Conservation (phyloP, 1,284 basidiomycete species). For the Marasmius oreades region DNA sequence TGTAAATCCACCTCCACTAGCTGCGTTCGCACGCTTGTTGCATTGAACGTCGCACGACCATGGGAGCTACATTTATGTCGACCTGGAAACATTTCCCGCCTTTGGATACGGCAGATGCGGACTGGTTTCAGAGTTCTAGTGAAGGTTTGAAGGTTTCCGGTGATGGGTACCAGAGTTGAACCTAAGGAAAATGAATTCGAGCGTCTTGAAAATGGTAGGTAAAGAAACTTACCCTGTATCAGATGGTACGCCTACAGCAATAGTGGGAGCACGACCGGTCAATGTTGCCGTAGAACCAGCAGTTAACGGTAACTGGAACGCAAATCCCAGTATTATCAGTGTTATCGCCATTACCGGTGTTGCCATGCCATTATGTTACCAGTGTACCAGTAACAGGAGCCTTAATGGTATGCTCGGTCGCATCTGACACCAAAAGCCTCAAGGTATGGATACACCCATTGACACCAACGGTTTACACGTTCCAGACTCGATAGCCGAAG, state of each 20-base stretch:
- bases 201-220: too few species aligned
- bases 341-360: neutral
- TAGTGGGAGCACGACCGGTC: constrained; percentile 18
- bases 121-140: constrained; percentile 44
- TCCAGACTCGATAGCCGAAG: constrained; percentile 56
- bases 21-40: constrained; percentile 44
- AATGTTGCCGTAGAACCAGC: constrained; percentile 15
- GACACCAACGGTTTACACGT: constrained; percentile 62
- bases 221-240: constrained; percentile 7
- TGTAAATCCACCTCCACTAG: constrained; percentile 23
- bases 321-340: neutral
- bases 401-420: constrained; percentile 55
- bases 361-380: too few species aligned
- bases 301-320: constrained; percentile 14
- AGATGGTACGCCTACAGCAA: constrained; percentile 14
- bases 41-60: constrained; percentile 46
- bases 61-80: constrained; percentile 41
- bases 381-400: constrained; percentile 45
- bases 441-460: constrained; percentile 63
- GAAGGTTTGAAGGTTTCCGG: constrained; percentile 53
- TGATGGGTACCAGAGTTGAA: constrained; percentile 12
- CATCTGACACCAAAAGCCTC: constrained; percentile 47
- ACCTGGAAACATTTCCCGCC: constrained; percentile 49
- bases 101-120: constrained; percentile 42
- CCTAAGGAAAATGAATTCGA: neutral